These are phyloP conservation scores for Linum tenue DNA, from an alignment of 345 rosid species.

Conservation along the genomic window DNA sequence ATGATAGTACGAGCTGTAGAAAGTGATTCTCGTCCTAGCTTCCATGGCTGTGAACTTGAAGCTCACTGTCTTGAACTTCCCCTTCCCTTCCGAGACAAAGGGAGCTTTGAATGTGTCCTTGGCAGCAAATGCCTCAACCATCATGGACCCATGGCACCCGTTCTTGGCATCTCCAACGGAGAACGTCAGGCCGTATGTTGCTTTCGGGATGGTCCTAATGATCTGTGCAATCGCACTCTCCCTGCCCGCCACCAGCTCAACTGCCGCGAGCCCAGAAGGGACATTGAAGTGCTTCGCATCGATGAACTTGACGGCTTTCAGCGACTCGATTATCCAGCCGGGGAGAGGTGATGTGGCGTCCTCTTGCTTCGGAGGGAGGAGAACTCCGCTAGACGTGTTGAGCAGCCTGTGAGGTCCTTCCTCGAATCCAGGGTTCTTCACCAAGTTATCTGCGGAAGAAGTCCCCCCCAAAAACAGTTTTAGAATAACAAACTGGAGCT, in stretches of 20 bases:
- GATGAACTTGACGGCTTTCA: slow-evolving; percentile 87
- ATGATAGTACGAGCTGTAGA: slow-evolving; percentile 82
- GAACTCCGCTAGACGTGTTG: slow-evolving; percentile 75
- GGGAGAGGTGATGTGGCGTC: slow-evolving; percentile 89
- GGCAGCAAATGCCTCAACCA: slow-evolving; percentile 88
- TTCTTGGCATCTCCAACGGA: slow-evolving; percentile 74
- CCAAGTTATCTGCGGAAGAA: slow-evolving; percentile 49
- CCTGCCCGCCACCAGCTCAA: slow-evolving; percentile 88
- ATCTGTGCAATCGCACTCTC: slow-evolving; percentile 93
- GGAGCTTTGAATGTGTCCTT: slow-evolving; percentile 56
- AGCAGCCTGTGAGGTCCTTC: slow-evolving; percentile 82
- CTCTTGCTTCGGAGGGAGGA: slow-evolving; percentile 81
- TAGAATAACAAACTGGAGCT: background rate
- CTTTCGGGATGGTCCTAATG: slow-evolving; percentile 54
- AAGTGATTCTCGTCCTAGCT: slow-evolving; percentile 69
- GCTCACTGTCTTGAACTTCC: slow-evolving; percentile 39
- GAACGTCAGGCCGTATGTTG: slow-evolving; percentile 49
- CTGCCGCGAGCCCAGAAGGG: slow-evolving; percentile 66
- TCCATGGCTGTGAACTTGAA: slow-evolving; percentile 62
- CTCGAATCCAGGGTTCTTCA: slow-evolving; percentile 78
- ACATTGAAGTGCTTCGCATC: slow-evolving; percentile 72
- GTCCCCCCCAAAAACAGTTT: background rate
- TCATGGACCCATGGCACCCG: slow-evolving; percentile 84
- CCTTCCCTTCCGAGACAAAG: slow-evolving; percentile 58
- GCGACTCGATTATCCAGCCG: slow-evolving; percentile 94